Base-by-base conservation (phyloP, 352 stramenopile species). In the Pythium sukuiense region DNA sequence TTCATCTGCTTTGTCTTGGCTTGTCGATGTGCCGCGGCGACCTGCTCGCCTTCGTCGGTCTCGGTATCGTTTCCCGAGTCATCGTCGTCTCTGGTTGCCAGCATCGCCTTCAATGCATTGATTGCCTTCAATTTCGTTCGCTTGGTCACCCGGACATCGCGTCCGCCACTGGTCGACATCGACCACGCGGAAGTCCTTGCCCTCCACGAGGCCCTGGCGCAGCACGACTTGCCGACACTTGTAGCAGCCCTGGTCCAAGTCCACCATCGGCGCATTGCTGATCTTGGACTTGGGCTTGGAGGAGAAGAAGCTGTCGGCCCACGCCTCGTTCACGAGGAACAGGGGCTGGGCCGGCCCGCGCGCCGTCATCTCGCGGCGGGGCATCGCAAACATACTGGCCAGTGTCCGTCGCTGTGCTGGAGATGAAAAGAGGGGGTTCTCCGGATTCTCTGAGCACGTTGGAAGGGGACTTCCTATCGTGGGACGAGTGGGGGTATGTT, bases 131-230 rank as follows among this genome's bases (percentile, higher is more conserved):
- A 9, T 9, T 35, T 35, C 32, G 32, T 9, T 5, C 32, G 32
- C 32, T 35, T 35, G 32, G 32, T 9, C 32, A 9, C 32, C 32
- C 32, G 32, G 32, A 35, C 32, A 35, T 35, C 32, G 32, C 32
- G 32, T 5, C 8, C 32, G 32, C 59, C 59, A 65, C 35, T 41
- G 57, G 30, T 29, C 46, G 13, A 26, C 35, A 12, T 50, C 35
- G 0, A 76, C 50, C 9, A 74, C 71, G 20, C 59, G 33, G 35
- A 72, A 74, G 59, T 79, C 62, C 1, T 20, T 2, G 32, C 62
- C 69, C 26, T 79, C 63, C 1, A 52, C 35, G 16, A 76, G 55
- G 0, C 61, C 69, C 13, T 48, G 65, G 20, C 72, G 69, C 14
- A 76, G 46, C 4, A 74, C 18, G 3, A 70, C 41, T 46, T 74